Evolutionary conservation across 179 eudicot genomes (phyloP), one percentile per base, ranked within the genome.

Genomic region (Camellia oleifera): DNA sequence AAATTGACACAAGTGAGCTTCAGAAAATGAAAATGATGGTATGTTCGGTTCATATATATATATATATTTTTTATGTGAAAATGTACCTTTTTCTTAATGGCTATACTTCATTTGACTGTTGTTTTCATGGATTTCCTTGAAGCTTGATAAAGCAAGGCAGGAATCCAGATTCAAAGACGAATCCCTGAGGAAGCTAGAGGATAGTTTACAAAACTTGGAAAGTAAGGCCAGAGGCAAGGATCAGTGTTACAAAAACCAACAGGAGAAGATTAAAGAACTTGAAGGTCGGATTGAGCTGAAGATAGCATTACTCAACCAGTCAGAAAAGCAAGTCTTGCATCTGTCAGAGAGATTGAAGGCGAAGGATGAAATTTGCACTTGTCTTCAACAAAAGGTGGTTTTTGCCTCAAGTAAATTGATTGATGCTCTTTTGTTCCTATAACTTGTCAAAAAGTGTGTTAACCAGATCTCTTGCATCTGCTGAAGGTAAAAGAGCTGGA

Each of bases 401-500:
- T 13, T 68, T 56, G 50, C 7, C 3, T 69, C 52, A 40, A 54
- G 45, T 57, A 56, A 50, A 23, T 71, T 45, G 57, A 6, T 63
- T 45, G 4, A 45, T 75, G 15, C 13, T 70, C 5, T 54, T 75
- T 69, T 44, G 60, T 72, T 48, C 56, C 69, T 12, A 23, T 63
- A n/a, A 64, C 42, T 23, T 11, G n/a, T 72, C n/a, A 62, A 14
- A 46, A 58, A 20, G 61, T 80, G 44, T 26, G 7, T 7, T 66
- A 72, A 63, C 64, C n/a, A 11, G 65, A 15, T 7, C 7, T 88
- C 52, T 83, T 66, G 11, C 58, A 66, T 70, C 42, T 77, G 23
- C 42, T 85, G 56, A 81, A 95, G 98, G 89, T 94, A 46, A 88
- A 87, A 78, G 95, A 90, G 80, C 90, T 92, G n/a, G 97, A 95